A percentile compares a stretch with the other conserved stretches of the same genome.
Conservation (phyloP, 179 eudicot genomes). For the Vitellaria paradoxa region DNA sequence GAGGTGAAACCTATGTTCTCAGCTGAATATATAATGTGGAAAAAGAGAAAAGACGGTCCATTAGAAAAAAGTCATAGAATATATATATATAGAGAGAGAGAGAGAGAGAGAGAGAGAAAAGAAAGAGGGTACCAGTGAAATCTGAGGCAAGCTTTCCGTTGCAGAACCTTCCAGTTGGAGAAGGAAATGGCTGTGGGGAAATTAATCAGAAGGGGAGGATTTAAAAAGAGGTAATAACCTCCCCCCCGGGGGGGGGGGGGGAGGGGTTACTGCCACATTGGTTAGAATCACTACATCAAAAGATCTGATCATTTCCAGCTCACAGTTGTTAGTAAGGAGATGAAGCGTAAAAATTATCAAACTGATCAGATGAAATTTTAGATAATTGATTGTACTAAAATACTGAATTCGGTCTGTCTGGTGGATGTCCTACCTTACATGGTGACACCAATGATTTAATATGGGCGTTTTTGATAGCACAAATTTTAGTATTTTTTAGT, state of each 20-base stretch:
- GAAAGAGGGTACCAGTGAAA: slow-evolving; percentile 61
- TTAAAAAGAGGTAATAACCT: slow-evolving; percentile 5
- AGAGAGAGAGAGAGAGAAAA: too few relatives aligned
- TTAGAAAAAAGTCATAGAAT: not conserved
- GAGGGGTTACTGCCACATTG: not conserved
- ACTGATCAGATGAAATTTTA: not conserved
- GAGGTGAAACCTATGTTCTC: slow-evolving; percentile 81
- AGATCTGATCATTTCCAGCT: slow-evolving; percentile 13
- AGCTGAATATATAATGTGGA: slow-evolving; percentile 39
- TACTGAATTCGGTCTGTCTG: not conserved
- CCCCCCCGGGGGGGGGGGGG: too few relatives aligned
- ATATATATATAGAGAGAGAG: slow-evolving; percentile 10
- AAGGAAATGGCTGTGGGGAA: not conserved
- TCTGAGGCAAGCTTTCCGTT: slow-evolving; percentile 96
- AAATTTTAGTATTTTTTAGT: too few relatives aligned
- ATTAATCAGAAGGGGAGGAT: not conserved
- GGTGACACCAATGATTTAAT: not conserved
- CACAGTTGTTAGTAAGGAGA: not conserved
- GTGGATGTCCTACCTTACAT: not conserved
- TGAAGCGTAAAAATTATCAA: not conserved
- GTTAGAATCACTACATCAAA: slow-evolving; percentile 21
- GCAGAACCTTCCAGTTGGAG: slow-evolving; percentile 79
- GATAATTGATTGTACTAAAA: not conserved
- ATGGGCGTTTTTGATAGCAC: too few relatives aligned
- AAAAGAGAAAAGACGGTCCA: not conserved